A percentile compares a stretch with the other conserved stretches of the same genome.
Conservation (phyloP, 345 rosid genomes). For the Geranium rotundifolium region DNA sequence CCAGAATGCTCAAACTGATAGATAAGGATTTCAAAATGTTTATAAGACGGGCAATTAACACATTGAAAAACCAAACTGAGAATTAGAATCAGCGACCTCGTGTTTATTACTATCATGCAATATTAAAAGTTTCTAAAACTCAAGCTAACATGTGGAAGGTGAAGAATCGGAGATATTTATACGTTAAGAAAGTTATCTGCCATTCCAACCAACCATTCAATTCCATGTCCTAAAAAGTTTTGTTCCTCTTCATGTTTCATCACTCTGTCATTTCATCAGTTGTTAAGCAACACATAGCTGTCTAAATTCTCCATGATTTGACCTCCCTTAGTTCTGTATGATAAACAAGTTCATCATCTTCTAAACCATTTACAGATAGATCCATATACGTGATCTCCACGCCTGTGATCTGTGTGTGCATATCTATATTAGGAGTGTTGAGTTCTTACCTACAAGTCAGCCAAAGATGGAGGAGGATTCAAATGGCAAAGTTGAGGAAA, state of each 20-base stretch:
- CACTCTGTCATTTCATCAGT: background rate
- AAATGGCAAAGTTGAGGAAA: slow-evolving; percentile 11
- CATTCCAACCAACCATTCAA: background rate
- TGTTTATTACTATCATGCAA: too few relatives aligned
- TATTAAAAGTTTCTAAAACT: too few relatives aligned
- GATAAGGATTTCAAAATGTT: too few relatives aligned
- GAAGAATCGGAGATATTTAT: too few relatives aligned
- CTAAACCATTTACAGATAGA: too few relatives aligned
- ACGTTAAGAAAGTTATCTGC: background rate
- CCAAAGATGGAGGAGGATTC: slow-evolving; percentile 10
- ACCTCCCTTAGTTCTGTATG: background rate
- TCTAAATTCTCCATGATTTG: background rate
- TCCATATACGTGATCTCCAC: too few relatives aligned
- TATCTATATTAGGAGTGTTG: background rate
- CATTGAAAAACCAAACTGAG: too few relatives aligned
- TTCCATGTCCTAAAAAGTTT: background rate
- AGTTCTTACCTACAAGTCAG: background rate
- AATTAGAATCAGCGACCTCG: too few relatives aligned
- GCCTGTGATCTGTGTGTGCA: too few relatives aligned
- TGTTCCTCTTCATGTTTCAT: background rate
- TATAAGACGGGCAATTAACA: too few relatives aligned
- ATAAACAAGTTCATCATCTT: background rate
- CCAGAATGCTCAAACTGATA: too few relatives aligned
- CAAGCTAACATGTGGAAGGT: too few relatives aligned
- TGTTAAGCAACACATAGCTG: background rate